Conservation (phyloP, 2,329 filamentous ascomycete genomes). For the Trichoderma gracile region DNA sequence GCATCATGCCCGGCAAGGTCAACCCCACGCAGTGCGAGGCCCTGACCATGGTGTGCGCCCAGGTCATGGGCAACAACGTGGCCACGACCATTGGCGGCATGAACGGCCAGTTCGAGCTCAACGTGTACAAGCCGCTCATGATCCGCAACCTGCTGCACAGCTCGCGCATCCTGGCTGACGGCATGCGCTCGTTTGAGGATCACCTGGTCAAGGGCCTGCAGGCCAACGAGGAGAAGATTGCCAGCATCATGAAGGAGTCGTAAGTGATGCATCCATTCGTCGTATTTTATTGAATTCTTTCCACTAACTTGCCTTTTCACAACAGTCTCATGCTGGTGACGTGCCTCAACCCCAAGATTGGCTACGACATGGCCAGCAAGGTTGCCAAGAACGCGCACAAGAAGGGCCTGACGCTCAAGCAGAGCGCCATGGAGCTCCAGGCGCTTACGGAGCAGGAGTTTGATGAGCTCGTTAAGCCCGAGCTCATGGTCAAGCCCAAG, state of each 20-base stretch:
- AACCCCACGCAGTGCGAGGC: slow-evolving; percentile 99
- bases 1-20: slow-evolving; percentile 99
- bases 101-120: slow-evolving; percentile 98
- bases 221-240: slow-evolving; percentile 92
- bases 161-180: slow-evolving; percentile 81
- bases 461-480: slow-evolving; percentile 83
- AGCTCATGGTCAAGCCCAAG: slow-evolving; percentile 85
- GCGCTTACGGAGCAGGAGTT: slow-evolving; percentile 88
- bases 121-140: slow-evolving; percentile 97
- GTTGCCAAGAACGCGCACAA: slow-evolving; percentile 99
- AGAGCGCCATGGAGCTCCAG: slow-evolving; percentile 90
- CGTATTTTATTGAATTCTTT: too few relatives aligned
- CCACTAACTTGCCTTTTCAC: too few relatives aligned
- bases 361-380: slow-evolving; percentile 96
- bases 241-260: slow-evolving; percentile 90
- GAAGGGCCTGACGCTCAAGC: slow-evolving; percentile 91
- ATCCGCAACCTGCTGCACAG: slow-evolving; percentile 96
- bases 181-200: slow-evolving; percentile 93
- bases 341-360: slow-evolving; percentile 95
- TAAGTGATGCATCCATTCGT: slow-evolving; percentile 48
- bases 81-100: slow-evolving; percentile 92
- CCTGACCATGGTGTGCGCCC: slow-evolving; percentile 94
- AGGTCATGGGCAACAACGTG: slow-evolving; percentile 97
- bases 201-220: slow-evolving; percentile 85
- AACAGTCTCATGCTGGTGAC: slow-evolving; percentile 93